A percentile compares a stretch with the other conserved stretches of the same genome.
phyloP scores from a whole-genome alignment of 495 filamentous ascomycete genomes.

The Stereocaulon alpinum region DNA sequence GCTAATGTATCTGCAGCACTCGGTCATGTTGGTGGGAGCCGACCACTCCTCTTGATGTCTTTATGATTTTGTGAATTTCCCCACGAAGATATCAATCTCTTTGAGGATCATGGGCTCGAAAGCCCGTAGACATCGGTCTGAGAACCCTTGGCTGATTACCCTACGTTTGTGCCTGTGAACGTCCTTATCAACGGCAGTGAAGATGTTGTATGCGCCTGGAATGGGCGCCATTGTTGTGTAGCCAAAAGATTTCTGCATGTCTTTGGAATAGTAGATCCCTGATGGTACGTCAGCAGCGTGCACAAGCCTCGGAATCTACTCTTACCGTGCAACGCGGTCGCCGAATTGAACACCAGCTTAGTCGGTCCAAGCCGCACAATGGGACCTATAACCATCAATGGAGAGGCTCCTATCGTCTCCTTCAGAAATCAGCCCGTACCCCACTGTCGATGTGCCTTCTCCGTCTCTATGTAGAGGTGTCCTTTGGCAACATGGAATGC shows the following conservation, averaged over 20 bases:
- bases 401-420: too few relatives aligned
- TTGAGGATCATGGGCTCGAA: slow-evolving; percentile 43
- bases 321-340: slow-evolving; percentile 17
- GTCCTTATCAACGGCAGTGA: slow-evolving; percentile 44
- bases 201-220: slow-evolving; percentile 46
- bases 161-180: slow-evolving; percentile 44
- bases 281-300: slow-evolving; percentile 24
- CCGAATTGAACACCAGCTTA: slow-evolving; percentile 20
- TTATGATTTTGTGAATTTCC: neutral
- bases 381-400: slow-evolving; percentile 5
- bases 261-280: slow-evolving; percentile 45
- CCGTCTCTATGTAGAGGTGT: slow-evolving; percentile 39
- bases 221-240: slow-evolving; percentile 46
- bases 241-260: slow-evolving; percentile 42
- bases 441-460: slow-evolving; percentile 46
- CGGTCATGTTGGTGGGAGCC: slow-evolving; percentile 11
- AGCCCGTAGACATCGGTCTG: slow-evolving; percentile 39
- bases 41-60: slow-evolving; percentile 5
- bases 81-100: slow-evolving; percentile 28
- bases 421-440: slow-evolving; percentile 26
- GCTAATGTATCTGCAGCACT: slow-evolving; percentile 13
- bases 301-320: neutral
- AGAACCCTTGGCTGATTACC: slow-evolving; percentile 46
- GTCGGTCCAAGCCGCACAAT: slow-evolving; percentile 20
- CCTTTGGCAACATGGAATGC: slow-evolving; percentile 19